Conservation (phyloP, 805 yeast species). For the Geotrichum ghanense region DNA sequence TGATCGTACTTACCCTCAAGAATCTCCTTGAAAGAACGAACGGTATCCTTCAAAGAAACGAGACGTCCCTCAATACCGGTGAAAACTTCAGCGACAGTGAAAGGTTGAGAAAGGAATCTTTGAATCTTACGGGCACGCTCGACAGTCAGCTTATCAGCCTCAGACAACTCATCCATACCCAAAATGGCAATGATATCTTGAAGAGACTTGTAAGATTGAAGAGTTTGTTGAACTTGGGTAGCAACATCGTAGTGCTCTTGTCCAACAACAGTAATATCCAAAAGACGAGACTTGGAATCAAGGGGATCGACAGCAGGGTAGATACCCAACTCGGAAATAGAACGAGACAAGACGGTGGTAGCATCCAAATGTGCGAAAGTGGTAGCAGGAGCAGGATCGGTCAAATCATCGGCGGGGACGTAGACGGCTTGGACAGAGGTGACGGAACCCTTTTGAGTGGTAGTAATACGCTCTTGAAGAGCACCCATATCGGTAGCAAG, state of each 20-base stretch:
- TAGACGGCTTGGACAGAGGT: conserved; percentile 99
- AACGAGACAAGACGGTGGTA: conserved; percentile 98
- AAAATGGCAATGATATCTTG: conserved; percentile 99
- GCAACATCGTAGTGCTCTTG: conserved; percentile 98
- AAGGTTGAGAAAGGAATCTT: conserved; percentile 99
- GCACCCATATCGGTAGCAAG: conserved; percentile 99
- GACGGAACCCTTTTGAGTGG: conserved; percentile 99
- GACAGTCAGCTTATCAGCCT: conserved; percentile 95
- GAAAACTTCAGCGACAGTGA: conserved; percentile 99
- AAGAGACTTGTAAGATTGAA: conserved; percentile 98
- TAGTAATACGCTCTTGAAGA: conserved; percentile 99
- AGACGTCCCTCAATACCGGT: conserved; percentile 98
- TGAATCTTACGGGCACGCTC: conserved; percentile 99
- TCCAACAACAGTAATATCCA: conserved; percentile 95
- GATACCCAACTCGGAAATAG: conserved; percentile 99
- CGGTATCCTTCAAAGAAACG: conserved; percentile 93
- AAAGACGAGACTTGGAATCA: conserved; percentile 97
- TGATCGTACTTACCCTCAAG: conserved; percentile 97
- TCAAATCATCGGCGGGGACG: conserved; percentile 99
- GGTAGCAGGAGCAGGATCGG: conserved; percentile 99
- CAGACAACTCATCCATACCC: conserved; percentile 99
- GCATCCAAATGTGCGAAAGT: conserved; percentile 99
- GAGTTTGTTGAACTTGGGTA: conserved; percentile 89
- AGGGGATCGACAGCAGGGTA: conserved; percentile 99
- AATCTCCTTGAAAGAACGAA: conserved; percentile 90